Evolutionary conservation across 106 monocot genomes (phyloP).

Genomic region (Dioscorea zingiberensis): DNA sequence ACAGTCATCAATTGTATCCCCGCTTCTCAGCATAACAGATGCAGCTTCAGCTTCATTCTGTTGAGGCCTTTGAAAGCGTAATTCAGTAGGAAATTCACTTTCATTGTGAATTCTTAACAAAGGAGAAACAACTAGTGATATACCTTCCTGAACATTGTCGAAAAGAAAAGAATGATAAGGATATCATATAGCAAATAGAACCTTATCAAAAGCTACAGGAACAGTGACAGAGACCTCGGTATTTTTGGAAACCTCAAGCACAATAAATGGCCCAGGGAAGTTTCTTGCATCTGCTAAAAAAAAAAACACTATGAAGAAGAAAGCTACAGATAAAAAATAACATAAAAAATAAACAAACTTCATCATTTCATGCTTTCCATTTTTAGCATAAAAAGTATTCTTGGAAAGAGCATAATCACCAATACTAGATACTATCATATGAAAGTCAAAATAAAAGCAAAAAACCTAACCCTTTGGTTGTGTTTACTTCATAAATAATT

Average conservation of each 20-base stretch:
- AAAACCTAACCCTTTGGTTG: too few relatives aligned
- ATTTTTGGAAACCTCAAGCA: conserved; percentile 49
- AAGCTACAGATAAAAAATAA: background rate
- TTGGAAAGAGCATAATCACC: too few relatives aligned
- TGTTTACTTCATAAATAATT: too few relatives aligned
- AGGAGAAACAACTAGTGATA: conserved; percentile 59
- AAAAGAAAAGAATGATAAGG: background rate
- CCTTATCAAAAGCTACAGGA: background rate
- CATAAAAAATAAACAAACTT: background rate
- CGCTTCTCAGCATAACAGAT: conserved; percentile 41
- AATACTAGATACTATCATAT: too few relatives aligned
- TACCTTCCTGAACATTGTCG: conserved; percentile 49
- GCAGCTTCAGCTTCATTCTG: conserved; percentile 46
- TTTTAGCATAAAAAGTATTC: too few relatives aligned
- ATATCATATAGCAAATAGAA: background rate
- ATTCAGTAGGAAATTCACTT: conserved; percentile 59
- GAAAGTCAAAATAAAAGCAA: too few relatives aligned
- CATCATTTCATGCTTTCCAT: too few relatives aligned
- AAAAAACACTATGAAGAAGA: background rate
- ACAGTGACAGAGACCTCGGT: conserved; percentile 48
- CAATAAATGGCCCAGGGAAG: conserved; percentile 76
- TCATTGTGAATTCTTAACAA: conserved; percentile 69
- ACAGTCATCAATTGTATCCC: conserved; percentile 77
- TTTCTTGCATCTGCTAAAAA: conserved; percentile 54
- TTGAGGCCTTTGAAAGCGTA: conserved; percentile 45